Evolutionary conservation across 2,329 filamentous ascomycete genomes (phyloP).

Genomic region (Colletotrichum lupini): DNA sequence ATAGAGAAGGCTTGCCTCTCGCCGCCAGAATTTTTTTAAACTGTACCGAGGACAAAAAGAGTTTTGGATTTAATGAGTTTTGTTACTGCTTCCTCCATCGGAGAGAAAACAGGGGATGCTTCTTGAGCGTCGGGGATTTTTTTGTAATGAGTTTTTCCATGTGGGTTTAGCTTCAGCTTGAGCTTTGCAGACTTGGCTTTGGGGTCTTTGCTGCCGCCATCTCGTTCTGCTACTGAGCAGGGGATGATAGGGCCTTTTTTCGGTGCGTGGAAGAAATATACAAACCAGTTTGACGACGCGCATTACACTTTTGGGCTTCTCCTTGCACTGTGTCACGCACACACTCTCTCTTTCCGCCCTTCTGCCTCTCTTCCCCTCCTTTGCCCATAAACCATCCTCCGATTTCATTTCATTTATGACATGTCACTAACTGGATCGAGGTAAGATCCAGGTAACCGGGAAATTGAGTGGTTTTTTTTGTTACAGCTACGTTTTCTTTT

Average conservation of each 20-base stretch:
- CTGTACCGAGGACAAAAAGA: not conserved
- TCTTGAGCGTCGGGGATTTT: not conserved
- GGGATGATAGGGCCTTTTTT: not conserved
- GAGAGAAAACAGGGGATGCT: not conserved
- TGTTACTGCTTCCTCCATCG: not conserved
- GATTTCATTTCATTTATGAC: not conserved
- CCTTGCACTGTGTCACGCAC: too few species aligned
- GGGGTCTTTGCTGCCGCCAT: not conserved
- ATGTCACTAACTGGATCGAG: not conserved
- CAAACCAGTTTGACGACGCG: not conserved
- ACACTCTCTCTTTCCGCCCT: too few species aligned
- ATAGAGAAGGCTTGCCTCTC: constrained; percentile 12
- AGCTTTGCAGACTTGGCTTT: not conserved
- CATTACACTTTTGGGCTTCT: not conserved
- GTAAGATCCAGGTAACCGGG: not conserved
- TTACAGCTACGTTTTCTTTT: not conserved
- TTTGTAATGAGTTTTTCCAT: constrained; percentile 17
- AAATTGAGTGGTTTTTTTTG: too few species aligned
- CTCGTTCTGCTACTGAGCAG: not conserved
- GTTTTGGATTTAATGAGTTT: constrained; percentile 30
- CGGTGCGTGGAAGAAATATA: constrained; percentile 11
- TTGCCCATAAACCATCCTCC: not conserved
- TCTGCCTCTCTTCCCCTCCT: too few species aligned
- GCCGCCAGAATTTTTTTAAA: not conserved
- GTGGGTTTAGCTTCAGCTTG: not conserved